Evolutionary conservation across 2,329 filamentous ascomycete genomes (phyloP).

Genomic region (Zymoseptoria tritici): DNA sequence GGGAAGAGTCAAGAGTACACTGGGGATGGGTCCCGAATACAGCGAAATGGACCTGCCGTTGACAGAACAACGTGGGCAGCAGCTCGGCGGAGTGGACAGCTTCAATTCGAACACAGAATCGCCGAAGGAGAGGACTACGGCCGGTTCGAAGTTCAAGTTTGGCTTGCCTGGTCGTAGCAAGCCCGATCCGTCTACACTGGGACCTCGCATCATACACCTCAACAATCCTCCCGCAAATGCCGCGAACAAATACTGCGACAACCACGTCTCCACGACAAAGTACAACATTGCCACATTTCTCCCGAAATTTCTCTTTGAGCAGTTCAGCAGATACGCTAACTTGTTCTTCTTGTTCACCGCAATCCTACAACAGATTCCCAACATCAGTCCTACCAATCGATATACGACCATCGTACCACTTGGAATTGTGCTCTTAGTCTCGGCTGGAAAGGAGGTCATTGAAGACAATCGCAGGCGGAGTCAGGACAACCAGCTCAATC

Average conservation of each 20-base stretch:
- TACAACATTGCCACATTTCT: conserved; percentile 92
- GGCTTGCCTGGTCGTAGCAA: conserved; percentile 66
- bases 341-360: conserved; percentile 99
- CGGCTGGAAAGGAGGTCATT: conserved; percentile 85
- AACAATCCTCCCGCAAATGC: conserved; percentile 94
- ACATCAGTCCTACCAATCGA: conserved; percentile 86
- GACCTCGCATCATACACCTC: conserved; percentile 85
- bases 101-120: conserved; percentile 11
- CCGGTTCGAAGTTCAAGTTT: conserved; percentile 80
- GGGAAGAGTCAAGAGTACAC: conserved; percentile 78
- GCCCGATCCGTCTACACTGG: conserved; percentile 78
- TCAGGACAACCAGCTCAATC: conserved; percentile 81
- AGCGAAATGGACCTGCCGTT: conserved; percentile 97
- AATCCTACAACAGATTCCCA: conserved; percentile 86
- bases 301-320: conserved; percentile 94
- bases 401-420: conserved; percentile 97
- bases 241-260: conserved; percentile 84
- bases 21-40: conserved; percentile 80
- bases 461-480: conserved; percentile 87
- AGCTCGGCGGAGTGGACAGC: conserved; percentile 6
- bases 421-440: conserved; percentile 82
- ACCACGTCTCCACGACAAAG: conserved; percentile 95
- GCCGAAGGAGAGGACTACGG: conserved; percentile 45
- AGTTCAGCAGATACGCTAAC: conserved; percentile 99
- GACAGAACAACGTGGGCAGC: conserved; percentile 60